Conservation (phyloP, 2,329 filamentous ascomycete genomes). For the Botrytis fragariae region DNA sequence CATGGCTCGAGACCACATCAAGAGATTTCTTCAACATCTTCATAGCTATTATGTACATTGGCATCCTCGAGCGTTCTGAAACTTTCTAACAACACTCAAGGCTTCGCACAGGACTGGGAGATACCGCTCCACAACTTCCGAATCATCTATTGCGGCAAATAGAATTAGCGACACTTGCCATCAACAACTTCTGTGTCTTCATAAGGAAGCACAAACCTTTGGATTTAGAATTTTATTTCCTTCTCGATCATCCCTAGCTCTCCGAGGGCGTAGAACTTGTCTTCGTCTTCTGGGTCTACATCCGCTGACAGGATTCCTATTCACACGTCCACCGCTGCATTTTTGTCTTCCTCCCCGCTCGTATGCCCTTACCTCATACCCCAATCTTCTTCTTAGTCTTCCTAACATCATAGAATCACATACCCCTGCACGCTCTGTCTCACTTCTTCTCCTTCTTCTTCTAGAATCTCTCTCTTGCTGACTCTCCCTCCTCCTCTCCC, state of each 20-base stretch:
- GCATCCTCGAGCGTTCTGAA: background rate
- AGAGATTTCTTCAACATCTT: background rate
- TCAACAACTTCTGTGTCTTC: background rate
- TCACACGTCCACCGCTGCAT: background rate
- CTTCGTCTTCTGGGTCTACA: background rate
- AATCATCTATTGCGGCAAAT: background rate
- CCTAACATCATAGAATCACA: background rate
- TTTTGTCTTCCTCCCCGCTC: background rate
- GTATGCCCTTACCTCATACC: too few species aligned
- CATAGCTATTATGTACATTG: background rate
- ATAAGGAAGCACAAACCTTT: background rate
- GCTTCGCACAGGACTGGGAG: background rate
- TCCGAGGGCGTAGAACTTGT: background rate
- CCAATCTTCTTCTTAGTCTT: slow-evolving; percentile 1
- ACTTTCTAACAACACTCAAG: background rate
- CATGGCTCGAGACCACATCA: background rate
- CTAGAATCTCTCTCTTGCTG: background rate
- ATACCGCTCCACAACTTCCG: background rate
- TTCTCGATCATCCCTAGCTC: background rate
- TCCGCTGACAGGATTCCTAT: background rate
- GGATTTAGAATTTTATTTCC: background rate
- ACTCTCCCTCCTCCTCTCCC: background rate
- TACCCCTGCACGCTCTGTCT: background rate
- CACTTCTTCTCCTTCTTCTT: background rate
- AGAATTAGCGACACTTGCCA: background rate